phyloP scores from a whole-genome alignment of 2,329 filamentous ascomycete genomes.

The Fusarium continuum region DNA sequence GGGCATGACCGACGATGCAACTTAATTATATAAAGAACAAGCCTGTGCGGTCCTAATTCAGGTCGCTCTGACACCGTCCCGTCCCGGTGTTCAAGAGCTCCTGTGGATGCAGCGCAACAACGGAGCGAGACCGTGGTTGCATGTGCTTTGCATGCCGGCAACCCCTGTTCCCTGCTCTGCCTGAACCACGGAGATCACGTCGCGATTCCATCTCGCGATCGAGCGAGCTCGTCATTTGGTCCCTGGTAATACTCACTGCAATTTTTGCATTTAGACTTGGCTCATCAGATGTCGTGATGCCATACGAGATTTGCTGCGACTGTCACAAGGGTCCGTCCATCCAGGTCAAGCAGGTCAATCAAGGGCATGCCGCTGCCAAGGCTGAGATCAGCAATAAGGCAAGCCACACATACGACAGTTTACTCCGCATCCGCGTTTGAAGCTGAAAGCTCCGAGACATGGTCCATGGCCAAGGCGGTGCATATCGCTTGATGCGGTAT shows the following conservation, averaged over 20 bases:
- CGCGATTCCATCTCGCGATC: conserved; percentile 18
- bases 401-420: conserved; percentile 26
- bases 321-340: background rate
- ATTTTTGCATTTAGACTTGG: background rate
- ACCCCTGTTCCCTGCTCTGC: conserved; percentile 24
- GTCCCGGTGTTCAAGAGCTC: conserved; percentile 7
- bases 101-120: conserved; percentile 13
- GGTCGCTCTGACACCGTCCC: background rate
- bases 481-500: conserved; percentile 18
- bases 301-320: background rate
- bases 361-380: conserved; percentile 27
- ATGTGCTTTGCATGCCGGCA: conserved; percentile 22
- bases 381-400: conserved; percentile 27
- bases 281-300: conserved; percentile 1
- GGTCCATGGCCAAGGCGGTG: conserved; percentile 4
- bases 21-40: background rate
- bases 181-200: conserved; percentile 26
- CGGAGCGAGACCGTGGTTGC: conserved; percentile 14
- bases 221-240: conserved; percentile 30
- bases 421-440: conserved; percentile 9
- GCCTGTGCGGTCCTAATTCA: conserved; percentile 6
- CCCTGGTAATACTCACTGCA: conserved; percentile 16
- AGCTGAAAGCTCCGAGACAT: conserved; percentile 30
- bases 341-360: background rate
- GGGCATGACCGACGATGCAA: conserved; percentile 3